A percentile compares a stretch with the other conserved stretches of the same genome.
phyloP scores from a whole-genome alignment of 495 filamentous ascomycete species.

The Aspergillus leporis region DNA sequence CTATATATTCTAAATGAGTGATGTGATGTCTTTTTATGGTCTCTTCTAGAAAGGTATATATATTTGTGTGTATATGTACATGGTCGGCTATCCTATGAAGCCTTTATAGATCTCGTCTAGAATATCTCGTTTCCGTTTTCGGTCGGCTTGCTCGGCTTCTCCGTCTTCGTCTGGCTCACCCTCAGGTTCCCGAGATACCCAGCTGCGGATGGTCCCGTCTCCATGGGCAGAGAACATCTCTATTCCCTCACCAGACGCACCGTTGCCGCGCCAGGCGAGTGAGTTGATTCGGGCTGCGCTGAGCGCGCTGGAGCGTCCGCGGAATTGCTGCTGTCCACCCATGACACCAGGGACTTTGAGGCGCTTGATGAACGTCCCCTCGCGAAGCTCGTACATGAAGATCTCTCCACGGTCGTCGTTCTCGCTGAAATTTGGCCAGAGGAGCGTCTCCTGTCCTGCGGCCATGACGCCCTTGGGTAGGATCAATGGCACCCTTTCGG shows the following conservation, averaged over 20 bases:
- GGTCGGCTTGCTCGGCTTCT: slow-evolving; percentile 36
- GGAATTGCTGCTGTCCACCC: slow-evolving; percentile 33
- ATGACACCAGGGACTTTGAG: slow-evolving; percentile 62
- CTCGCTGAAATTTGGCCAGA: slow-evolving; percentile 71
- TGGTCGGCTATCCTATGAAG: slow-evolving; percentile 23
- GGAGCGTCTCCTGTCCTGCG: slow-evolving; percentile 60
- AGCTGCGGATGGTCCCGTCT: slow-evolving; percentile 50
- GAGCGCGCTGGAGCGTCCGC: slow-evolving; percentile 34
- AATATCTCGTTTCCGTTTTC: slow-evolving; percentile 54
- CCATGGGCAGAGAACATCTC: slow-evolving; percentile 56
- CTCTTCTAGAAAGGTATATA: no score
- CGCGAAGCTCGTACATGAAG: slow-evolving; percentile 70
- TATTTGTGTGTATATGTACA: background rate
- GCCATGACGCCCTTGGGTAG: slow-evolving; percentile 53
- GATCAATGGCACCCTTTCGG: slow-evolving; percentile 60
- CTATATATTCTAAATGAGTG: background rate
- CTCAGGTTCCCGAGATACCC: slow-evolving; percentile 58
- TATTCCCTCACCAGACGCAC: slow-evolving; percentile 44
- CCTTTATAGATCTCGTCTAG: slow-evolving; percentile 49
- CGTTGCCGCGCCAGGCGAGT: slow-evolving; percentile 67
- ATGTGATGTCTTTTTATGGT: background rate
- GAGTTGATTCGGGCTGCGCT: slow-evolving; percentile 63
- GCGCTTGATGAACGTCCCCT: slow-evolving; percentile 70
- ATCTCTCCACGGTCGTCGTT: slow-evolving; percentile 62
- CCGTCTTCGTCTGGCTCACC: slow-evolving; percentile 51